Conservation (phyloP, 2,329 filamentous ascomycete genomes). For the Diaporthe capsici region DNA sequence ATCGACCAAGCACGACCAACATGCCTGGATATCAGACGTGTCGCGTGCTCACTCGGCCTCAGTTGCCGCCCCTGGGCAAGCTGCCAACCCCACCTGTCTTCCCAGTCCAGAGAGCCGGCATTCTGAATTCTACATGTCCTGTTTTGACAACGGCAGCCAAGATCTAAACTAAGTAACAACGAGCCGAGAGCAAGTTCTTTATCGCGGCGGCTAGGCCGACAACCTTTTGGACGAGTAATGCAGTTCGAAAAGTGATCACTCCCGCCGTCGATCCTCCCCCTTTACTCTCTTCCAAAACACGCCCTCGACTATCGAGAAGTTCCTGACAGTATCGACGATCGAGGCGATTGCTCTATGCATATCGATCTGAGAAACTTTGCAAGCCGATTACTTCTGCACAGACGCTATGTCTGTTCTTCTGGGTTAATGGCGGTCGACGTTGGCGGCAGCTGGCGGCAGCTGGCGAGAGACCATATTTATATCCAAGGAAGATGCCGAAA, state of each 20-base stretch:
- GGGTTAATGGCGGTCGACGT: background rate
- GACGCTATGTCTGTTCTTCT: background rate
- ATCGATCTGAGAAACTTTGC: background rate
- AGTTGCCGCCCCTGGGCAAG: background rate
- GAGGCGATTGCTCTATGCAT: background rate
- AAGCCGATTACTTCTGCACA: background rate
- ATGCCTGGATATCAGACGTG: background rate
- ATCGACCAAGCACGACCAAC: background rate
- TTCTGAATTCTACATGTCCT: too few species aligned
- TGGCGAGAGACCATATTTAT: background rate
- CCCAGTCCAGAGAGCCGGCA: background rate
- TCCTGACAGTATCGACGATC: background rate
- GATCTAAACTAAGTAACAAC: slow-evolving; percentile 16
- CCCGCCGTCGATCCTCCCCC: slow-evolving; percentile 17
- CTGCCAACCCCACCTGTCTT: too few species aligned
- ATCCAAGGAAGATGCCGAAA: background rate
- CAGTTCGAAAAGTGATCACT: slow-evolving; percentile 10
- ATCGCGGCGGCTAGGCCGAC: background rate
- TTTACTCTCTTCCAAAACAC: background rate
- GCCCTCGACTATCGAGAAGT: background rate
- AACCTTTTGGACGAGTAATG: slow-evolving; percentile 24
- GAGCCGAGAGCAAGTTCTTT: background rate
- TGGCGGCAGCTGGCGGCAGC: background rate
- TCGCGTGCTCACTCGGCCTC: background rate
- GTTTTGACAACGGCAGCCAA: background rate